These are phyloP conservation scores for Pyrenophora seminiperda DNA, from an alignment of 2,329 filamentous ascomycete species.

Conservation along the genomic window DNA sequence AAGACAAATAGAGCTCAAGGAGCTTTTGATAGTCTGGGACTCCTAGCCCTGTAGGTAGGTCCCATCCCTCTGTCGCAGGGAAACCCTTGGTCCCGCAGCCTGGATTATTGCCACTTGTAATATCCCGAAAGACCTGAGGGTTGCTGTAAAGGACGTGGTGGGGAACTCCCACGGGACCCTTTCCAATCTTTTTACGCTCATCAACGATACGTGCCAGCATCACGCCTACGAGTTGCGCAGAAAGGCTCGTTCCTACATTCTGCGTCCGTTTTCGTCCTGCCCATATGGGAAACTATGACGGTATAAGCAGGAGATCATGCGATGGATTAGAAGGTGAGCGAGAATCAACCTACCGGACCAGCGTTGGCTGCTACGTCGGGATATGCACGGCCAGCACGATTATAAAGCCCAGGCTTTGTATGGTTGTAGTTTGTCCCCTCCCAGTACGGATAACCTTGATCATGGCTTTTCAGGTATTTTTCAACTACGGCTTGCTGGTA, in stretches of 20 bases:
- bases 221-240: background rate
- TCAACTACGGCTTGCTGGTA: background rate
- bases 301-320: too few species aligned
- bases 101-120: background rate
- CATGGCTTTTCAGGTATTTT: background rate
- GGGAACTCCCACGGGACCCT: background rate
- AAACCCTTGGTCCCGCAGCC: background rate
- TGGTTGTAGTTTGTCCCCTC: too few species aligned
- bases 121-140: background rate
- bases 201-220: background rate
- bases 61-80: background rate
- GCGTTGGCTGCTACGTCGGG: background rate
- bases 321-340: background rate
- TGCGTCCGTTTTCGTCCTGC: background rate
- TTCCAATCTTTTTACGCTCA: background rate
- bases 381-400: background rate
- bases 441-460: too few species aligned
- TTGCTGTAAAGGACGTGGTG: background rate
- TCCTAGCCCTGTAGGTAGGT: background rate
- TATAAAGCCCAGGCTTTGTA: background rate
- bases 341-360: background rate
- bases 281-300: too few species aligned
- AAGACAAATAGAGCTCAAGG: background rate
- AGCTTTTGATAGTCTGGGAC: background rate
- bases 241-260: background rate